These are phyloP conservation scores for Cryptococcus hybrid DNA, from an alignment of 1,284 basidiomycete genomes.

Conservation along the genomic window DNA sequence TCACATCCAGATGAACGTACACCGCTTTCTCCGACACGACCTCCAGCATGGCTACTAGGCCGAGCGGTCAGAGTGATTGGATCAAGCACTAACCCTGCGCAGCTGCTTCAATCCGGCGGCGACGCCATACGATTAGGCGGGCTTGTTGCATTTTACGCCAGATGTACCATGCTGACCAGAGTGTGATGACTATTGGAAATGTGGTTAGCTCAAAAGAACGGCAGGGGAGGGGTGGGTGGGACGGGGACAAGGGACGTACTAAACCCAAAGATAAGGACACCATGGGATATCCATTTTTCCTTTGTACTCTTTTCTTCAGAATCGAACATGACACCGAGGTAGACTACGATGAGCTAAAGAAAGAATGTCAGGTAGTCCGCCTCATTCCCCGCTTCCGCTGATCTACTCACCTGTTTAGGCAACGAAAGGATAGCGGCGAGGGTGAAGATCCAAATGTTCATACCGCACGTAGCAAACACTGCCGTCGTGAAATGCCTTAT, in stretches of 20 bases:
- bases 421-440: slow-evolving; percentile 70
- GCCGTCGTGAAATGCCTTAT: slow-evolving; percentile 50
- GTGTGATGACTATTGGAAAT: slow-evolving; percentile 59
- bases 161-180: slow-evolving; percentile 81
- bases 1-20: no score
- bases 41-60: background rate
- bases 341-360: slow-evolving; percentile 66
- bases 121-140: slow-evolving; percentile 69
- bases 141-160: slow-evolving; percentile 69
- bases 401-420: slow-evolving; percentile 58
- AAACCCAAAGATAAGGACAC: slow-evolving; percentile 62
- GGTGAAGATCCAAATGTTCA: slow-evolving; percentile 62
- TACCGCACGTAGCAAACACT: slow-evolving; percentile 75
- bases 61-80: slow-evolving; percentile 1
- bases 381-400: no score
- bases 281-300: slow-evolving; percentile 63
- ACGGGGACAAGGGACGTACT: slow-evolving; percentile 11
- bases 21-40: no score
- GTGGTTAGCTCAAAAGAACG: slow-evolving; percentile 1
- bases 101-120: slow-evolving; percentile 20
- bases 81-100: slow-evolving; percentile 20
- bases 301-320: slow-evolving; percentile 37
- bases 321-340: slow-evolving; percentile 64
- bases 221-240: background rate
- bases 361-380: background rate